Percentiles rank a stretch among this genome's conserved stretches.
Evolutionary conservation across 345 rosid genomes (phyloP).

Genomic region (Citrus unshiu): DNA sequence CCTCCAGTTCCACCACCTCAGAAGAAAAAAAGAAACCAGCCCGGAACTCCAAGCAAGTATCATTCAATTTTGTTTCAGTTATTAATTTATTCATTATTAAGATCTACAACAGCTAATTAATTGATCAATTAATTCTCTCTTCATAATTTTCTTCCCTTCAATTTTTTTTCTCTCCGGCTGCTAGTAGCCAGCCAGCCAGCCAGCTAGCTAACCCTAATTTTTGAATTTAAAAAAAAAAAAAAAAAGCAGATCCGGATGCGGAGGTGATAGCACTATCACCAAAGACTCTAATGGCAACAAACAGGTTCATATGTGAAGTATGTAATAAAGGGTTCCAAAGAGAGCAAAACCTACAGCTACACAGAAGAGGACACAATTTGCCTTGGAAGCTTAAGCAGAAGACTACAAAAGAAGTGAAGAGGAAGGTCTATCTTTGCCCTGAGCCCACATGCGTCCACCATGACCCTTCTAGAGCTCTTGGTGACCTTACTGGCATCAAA

Average conservation of each 20-base stretch:
- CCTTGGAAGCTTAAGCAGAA: slow-evolving; percentile 85
- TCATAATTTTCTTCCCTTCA: not conserved
- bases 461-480: slow-evolving; percentile 77
- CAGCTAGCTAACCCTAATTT: no score
- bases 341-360: slow-evolving; percentile 82
- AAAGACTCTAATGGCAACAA: slow-evolving; percentile 82
- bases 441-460: slow-evolving; percentile 90
- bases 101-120: not conserved
- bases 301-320: slow-evolving; percentile 82
- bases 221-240: no score
- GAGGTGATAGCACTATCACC: slow-evolving; percentile 88
- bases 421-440: slow-evolving; percentile 82
- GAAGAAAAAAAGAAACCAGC: slow-evolving; percentile 74
- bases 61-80: slow-evolving; percentile 18
- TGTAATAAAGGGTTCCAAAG: slow-evolving; percentile 88
- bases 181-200: no score
- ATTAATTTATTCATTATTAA: not conserved
- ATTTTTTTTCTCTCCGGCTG: not conserved
- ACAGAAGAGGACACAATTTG: slow-evolving; percentile 85
- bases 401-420: slow-evolving; percentile 68
- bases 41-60: slow-evolving; percentile 78
- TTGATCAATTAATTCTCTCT: not conserved
- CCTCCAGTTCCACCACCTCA: slow-evolving; percentile 44
- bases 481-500: slow-evolving; percentile 83
- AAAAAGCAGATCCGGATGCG: slow-evolving; percentile 69